Conservation (phyloP, 202 grass and related monocot genomes). For the Dendrocalamus latiflorus region DNA sequence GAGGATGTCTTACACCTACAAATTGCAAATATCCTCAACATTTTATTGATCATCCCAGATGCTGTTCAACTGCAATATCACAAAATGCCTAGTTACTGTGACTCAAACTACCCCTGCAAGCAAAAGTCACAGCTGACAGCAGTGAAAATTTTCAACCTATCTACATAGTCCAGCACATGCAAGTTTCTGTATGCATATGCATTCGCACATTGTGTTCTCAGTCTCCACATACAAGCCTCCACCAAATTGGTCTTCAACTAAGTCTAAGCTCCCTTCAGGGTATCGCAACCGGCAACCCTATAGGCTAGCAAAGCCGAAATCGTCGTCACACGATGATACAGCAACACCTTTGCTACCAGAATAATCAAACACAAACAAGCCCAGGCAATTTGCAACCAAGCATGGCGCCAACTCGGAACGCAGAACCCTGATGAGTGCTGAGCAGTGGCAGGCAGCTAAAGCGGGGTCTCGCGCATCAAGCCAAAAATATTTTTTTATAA, state of each 20-base stretch:
- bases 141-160: too few relatives aligned
- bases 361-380: background rate
- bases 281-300: background rate
- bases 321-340: background rate
- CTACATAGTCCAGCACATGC: too few relatives aligned
- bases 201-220: too few relatives aligned
- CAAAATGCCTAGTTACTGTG: background rate
- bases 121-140: too few relatives aligned
- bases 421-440: background rate
- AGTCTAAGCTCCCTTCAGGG: background rate
- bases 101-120: background rate
- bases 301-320: background rate
- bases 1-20: background rate
- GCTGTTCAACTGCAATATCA: background rate
- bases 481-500: fast-evolving
- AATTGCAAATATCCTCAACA: background rate
- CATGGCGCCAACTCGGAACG: background rate
- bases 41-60: background rate
- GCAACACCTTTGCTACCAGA: background rate
- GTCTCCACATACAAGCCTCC: background rate
- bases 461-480: background rate
- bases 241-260: background rate
- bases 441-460: background rate
- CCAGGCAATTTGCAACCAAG: background rate
- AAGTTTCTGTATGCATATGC: too few relatives aligned